These are phyloP conservation scores for Ophiostoma piceae DNA, from an alignment of 2,329 filamentous ascomycete species.

Conservation along the genomic window DNA sequence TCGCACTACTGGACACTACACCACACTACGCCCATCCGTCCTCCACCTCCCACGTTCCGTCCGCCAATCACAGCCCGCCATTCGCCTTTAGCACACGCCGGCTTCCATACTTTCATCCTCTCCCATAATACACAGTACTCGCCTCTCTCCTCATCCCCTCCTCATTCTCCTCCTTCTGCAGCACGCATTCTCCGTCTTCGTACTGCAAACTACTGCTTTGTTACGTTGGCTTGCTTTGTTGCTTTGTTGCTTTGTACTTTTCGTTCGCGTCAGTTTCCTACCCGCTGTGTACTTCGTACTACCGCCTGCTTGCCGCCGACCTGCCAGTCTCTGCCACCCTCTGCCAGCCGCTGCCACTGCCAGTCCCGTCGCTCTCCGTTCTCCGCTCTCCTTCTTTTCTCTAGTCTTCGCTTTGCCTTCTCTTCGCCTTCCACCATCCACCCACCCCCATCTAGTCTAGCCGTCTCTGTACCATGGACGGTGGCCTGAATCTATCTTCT, in stretches of 20 bases:
- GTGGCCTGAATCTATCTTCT: slow-evolving; percentile 37
- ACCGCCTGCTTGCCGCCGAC: neutral
- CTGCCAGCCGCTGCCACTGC: neutral
- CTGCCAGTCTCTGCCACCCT: neutral
- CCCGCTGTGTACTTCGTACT: too few relatives aligned
- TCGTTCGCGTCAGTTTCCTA: slow-evolving; percentile 11
- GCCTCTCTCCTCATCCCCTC: slow-evolving; percentile 11
- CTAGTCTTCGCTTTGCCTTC: neutral
- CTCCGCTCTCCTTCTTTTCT: slow-evolving; percentile 20
- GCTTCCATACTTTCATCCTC: slow-evolving; percentile 8
- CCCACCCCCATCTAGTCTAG: slow-evolving; percentile 20
- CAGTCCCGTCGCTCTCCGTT: slow-evolving; percentile 16
- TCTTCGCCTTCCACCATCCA: slow-evolving; percentile 4
- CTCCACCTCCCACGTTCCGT: slow-evolving; percentile 18
- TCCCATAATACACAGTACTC: neutral
- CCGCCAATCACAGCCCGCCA: slow-evolving; percentile 19
- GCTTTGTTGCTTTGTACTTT: slow-evolving; percentile 9
- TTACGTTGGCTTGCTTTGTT: neutral
- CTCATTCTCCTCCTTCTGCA: neutral
- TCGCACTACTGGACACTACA: slow-evolving; percentile 11
- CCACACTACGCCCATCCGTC: slow-evolving; percentile 16
- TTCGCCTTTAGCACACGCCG: neutral
- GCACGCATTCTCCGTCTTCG: neutral
- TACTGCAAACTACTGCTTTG: slow-evolving; percentile 1
- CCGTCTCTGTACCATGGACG: slow-evolving; percentile 43